A percentile compares a stretch with the other conserved stretches of the same genome.
Evolutionary conservation across 2,329 filamentous ascomycete species (phyloP).

Genomic region (Xylaria arbuscula): DNA sequence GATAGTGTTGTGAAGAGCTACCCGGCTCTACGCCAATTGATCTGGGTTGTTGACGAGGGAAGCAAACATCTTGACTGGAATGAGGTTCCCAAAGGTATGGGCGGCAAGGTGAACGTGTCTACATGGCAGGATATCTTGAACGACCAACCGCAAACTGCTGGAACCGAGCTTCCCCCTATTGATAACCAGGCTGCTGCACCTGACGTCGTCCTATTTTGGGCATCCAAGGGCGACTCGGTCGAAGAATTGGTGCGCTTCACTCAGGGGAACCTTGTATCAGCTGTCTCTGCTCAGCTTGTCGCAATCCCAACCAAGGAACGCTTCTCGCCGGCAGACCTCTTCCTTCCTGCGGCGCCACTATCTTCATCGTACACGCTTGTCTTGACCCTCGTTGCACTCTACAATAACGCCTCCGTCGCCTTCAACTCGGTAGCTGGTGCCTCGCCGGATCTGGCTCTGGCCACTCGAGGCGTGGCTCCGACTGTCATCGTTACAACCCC

Average conservation of each 20-base stretch:
- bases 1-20: conserved; percentile 76
- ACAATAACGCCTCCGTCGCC: conserved; percentile 84
- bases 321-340: conserved; percentile 78
- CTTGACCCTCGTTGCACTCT: conserved; percentile 84
- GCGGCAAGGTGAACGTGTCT: conserved; percentile 79
- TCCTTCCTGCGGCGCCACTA: conserved; percentile 86
- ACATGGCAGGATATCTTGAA: conserved; percentile 93
- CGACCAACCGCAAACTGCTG: conserved; percentile 70
- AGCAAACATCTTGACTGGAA: conserved; percentile 97
- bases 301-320: conserved; percentile 80
- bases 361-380: conserved; percentile 82
- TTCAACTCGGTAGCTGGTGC: conserved; percentile 87
- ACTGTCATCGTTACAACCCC: conserved; percentile 86
- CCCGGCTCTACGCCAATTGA: conserved; percentile 77
- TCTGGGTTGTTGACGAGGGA: conserved; percentile 93
- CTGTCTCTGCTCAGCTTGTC: conserved; percentile 79
- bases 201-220: conserved; percentile 76
- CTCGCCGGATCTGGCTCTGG: conserved; percentile 76
- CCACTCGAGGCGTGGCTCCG: conserved; percentile 79
- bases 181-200: conserved; percentile 65
- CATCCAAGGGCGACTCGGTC: conserved; percentile 60
- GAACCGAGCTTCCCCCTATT: conserved; percentile 71
- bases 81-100: conserved; percentile 81
- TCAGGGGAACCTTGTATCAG: conserved; percentile 87
- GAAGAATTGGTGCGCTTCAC: conserved; percentile 85